phyloP scores from a whole-genome alignment of 352 stramenopile species.

The Pythium rishiriense region DNA sequence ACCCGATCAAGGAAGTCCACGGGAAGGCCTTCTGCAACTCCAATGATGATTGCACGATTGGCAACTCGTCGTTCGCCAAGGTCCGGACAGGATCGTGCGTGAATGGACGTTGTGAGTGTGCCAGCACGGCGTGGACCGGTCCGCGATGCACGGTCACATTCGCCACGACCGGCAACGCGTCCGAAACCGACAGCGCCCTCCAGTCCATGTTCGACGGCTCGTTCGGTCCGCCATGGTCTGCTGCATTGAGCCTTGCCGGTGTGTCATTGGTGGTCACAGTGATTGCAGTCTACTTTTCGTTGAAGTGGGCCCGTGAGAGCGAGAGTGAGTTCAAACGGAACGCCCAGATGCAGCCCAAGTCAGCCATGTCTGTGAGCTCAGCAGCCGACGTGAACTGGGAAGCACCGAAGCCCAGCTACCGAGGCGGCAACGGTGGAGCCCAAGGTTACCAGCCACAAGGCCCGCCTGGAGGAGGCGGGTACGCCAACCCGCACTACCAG shows the following conservation, averaged over 20 bases:
- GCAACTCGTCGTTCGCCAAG: conserved; percentile 24
- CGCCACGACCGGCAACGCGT: conserved; percentile 21
- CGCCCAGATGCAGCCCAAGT: conserved; percentile 27
- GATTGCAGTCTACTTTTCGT: conserved; percentile 34
- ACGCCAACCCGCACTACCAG: neutral
- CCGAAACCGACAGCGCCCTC: conserved; percentile 18
- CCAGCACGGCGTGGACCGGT: conserved; percentile 50
- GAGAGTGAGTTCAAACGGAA: conserved; percentile 25
- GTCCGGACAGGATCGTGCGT: conserved; percentile 34
- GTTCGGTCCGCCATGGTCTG: conserved; percentile 49
- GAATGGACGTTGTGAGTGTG: conserved; percentile 47
- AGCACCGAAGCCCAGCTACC: conserved; percentile 6
- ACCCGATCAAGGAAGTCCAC: conserved; percentile 55
- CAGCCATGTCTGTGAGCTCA: conserved; percentile 24
- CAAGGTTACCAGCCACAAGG: neutral
- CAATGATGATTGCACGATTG: conserved; percentile 62
- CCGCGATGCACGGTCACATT: conserved; percentile 50
- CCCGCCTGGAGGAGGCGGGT: neutral
- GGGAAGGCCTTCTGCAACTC: conserved; percentile 58
- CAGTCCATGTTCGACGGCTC: conserved; percentile 31
- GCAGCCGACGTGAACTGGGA: conserved; percentile 20
- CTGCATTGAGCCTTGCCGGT: conserved; percentile 29
- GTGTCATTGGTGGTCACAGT: conserved; percentile 38
- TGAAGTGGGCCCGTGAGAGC: conserved; percentile 22
- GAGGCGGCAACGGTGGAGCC: conserved; percentile 28